Evolutionary conservation across 1,284 basidiomycete genomes (phyloP), one percentile per base, ranked within the genome.

Genomic region (Peniophora sp.): DNA sequence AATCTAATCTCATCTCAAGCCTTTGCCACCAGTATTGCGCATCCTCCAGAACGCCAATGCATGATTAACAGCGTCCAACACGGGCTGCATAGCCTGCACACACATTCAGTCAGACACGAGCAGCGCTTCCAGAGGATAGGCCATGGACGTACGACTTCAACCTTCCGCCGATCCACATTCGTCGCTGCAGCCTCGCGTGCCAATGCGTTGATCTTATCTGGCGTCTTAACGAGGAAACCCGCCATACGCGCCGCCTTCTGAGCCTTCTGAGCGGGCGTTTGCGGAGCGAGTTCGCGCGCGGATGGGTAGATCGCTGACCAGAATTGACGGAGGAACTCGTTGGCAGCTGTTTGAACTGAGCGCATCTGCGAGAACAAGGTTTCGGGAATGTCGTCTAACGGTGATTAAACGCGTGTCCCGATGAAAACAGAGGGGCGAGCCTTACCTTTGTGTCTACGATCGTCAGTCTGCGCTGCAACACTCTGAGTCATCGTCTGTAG

Each of bases 311-410:
- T 79, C 0, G 92, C 80, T 10, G 86, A 78, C 94, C 95, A 99
- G 63, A 94, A 98, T 63, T 98, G 96, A 10, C 96, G 82, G 10
- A 99, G 74, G 65, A 98, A 97, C 66, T 99, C 96, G 58, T 92
- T 94, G 2, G 94, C 88, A 1, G 94, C 87, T 0, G 92, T 93
- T 62, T 97, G 93, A 59, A 90, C 89, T 0, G 89, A 89, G 9
- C 83, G 81, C 77, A 97, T 87, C 63, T 91, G 84, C 48, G 83
- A 75, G 57, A 91, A 82, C 20, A 97, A 69, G 1, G 70, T 71
- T 25, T 89, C 82, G 0, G 95, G 92, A 22, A 98, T 81, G 25
- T 89, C 83, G 52, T 81, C 91, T 92, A 45, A 23, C 41, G 24
- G 8, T 39, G 38, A 24, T 49, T 50, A 23, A 32, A 17, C 3